phyloP scores from a whole-genome alignment of 164 flowering plant genomes.

The Macadamia tetraphylla region DNA sequence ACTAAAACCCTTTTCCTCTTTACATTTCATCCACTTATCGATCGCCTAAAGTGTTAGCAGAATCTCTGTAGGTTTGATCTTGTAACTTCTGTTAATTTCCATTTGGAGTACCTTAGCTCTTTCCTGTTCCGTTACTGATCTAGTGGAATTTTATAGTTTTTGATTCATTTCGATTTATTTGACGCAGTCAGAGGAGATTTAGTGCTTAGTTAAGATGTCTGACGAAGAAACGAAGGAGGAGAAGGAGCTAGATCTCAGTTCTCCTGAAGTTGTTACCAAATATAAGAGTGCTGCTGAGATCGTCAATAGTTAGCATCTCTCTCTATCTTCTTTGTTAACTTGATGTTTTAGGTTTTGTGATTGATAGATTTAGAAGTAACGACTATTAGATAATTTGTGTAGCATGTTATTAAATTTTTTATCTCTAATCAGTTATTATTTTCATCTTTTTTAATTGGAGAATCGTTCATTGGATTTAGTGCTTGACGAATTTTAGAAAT shows the following conservation, averaged over 20 bases:
- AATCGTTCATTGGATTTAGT: no score
- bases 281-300: constrained; percentile 86
- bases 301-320: constrained; percentile 44
- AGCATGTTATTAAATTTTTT: not conserved
- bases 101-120: not conserved
- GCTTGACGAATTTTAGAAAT: not conserved
- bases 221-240: constrained; percentile 77
- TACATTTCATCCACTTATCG: no score
- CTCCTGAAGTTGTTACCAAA: constrained; percentile 82
- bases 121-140: not conserved
- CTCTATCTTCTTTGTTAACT: not conserved
- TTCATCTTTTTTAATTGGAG: no score
- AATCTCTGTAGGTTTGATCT: no score
- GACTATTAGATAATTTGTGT: no score
- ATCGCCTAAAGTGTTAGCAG: no score
- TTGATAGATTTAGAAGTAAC: no score
- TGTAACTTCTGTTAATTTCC: no score
- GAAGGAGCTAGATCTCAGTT: constrained; percentile 80
- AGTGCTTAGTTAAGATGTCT: constrained; percentile 39
- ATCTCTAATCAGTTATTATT: not conserved
- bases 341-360: not conserved
- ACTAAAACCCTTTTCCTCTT: no score
- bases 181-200: not conserved
- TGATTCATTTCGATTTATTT: not conserved
- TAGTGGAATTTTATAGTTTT: not conserved